Conservation (phyloP, 1,284 basidiomycete species). For the Mycena sp. region DNA sequence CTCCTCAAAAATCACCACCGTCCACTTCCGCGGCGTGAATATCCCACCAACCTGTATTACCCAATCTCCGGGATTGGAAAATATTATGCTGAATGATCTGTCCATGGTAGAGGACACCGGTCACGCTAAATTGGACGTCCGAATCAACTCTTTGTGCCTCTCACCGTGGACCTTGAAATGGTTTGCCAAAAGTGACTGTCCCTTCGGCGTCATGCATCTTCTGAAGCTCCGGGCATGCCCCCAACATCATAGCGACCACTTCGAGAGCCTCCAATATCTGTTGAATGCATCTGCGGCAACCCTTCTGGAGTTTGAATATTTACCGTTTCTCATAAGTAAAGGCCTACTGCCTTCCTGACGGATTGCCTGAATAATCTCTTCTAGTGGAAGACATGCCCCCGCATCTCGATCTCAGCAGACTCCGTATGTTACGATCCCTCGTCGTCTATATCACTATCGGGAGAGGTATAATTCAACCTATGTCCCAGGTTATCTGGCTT, state of each 20-base stretch:
- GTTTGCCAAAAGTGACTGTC: background rate
- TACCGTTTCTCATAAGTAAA: background rate
- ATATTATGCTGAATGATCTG: background rate
- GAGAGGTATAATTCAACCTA: background rate
- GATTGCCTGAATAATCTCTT: background rate
- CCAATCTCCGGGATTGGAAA: background rate
- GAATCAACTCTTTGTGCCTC: background rate
- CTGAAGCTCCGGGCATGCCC: background rate
- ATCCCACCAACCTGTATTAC: background rate
- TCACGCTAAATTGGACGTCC: too few relatives aligned
- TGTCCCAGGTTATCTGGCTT: background rate
- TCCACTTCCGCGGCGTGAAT: background rate
- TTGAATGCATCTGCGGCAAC: background rate
- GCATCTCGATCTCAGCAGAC: background rate
- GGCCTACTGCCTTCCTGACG: background rate
- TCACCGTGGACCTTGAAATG: background rate
- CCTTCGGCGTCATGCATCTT: background rate
- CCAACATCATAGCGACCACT: background rate
- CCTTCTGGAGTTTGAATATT: background rate
- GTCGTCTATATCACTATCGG: background rate
- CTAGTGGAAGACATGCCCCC: background rate
- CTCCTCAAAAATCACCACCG: background rate
- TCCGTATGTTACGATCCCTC: background rate
- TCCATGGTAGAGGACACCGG: too few relatives aligned
- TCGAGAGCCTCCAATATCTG: background rate